Evolutionary conservation across 805 yeast species (phyloP).

Genomic region (Pichia pseudocactophila): DNA sequence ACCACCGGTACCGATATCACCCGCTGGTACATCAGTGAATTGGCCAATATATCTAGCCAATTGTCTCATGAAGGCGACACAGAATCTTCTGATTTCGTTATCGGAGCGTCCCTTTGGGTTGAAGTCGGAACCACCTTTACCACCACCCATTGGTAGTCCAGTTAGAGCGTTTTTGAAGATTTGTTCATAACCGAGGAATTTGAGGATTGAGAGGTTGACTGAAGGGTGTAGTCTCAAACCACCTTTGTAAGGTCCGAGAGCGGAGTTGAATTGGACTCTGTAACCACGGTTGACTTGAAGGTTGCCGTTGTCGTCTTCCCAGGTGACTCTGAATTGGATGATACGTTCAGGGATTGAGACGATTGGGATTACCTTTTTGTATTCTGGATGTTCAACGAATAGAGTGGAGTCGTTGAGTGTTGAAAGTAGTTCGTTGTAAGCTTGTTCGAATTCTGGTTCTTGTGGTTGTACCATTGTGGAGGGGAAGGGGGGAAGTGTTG

Average conservation of each 20-base stretch:
- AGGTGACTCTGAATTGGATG: slow-evolving; percentile 92
- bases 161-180: slow-evolving; percentile 97
- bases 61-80: slow-evolving; percentile 92
- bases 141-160: slow-evolving; percentile 98
- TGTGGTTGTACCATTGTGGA: slow-evolving; percentile 61
- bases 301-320: slow-evolving; percentile 95
- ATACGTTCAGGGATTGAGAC: slow-evolving; percentile 93
- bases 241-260: slow-evolving; percentile 98
- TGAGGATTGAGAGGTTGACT: slow-evolving; percentile 88
- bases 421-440: slow-evolving; percentile 83
- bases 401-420: slow-evolving; percentile 88
- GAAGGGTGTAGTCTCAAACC: slow-evolving; percentile 97
- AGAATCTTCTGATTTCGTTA: slow-evolving; percentile 92
- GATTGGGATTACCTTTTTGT: slow-evolving; percentile 79
- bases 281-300: slow-evolving; percentile 93
- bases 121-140: slow-evolving; percentile 98
- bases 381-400: slow-evolving; percentile 82
- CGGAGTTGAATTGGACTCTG: slow-evolving; percentile 98
- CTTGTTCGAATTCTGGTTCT: slow-evolving; percentile 99
- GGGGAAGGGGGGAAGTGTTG: background rate
- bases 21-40: slow-evolving; percentile 98
- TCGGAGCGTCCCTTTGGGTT: slow-evolving; percentile 94
- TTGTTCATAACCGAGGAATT: slow-evolving; percentile 97
- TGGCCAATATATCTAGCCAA: slow-evolving; percentile 93
- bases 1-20: slow-evolving; percentile 98